Conservation (phyloP, 371 early-diverging fungal genomes). For the Encephalitozoon hellem region DNA sequence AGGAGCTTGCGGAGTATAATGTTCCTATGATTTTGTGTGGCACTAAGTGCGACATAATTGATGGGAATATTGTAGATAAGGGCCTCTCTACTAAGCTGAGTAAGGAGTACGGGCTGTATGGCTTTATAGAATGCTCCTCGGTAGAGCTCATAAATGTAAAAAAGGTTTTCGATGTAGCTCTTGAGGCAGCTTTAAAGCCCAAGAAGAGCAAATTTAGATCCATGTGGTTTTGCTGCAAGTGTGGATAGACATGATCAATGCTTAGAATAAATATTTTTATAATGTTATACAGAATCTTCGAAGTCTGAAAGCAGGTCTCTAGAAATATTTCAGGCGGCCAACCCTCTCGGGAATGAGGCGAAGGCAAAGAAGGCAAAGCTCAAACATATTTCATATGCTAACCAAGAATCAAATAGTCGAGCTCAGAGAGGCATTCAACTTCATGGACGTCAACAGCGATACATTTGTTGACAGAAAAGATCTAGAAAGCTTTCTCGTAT, state of each 20-base stretch:
- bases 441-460: constrained; percentile 78
- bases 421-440: constrained; percentile 82
- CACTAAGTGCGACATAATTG: constrained; percentile 91
- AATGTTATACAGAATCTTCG: not conserved
- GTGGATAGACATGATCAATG: not conserved
- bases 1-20: constrained; percentile 81
- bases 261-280: not conserved
- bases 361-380: constrained; percentile 65
- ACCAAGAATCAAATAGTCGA: constrained; percentile 84
- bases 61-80: constrained; percentile 46
- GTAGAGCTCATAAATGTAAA: constrained; percentile 87
- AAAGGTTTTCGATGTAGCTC: constrained; percentile 91
- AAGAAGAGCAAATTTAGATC: not conserved
- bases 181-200: constrained; percentile 69
- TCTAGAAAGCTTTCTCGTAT: constrained; percentile 71
- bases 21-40: constrained; percentile 87
- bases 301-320: not conserved
- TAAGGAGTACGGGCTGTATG: constrained; percentile 67
- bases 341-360: constrained; percentile 28
- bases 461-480: constrained; percentile 74
- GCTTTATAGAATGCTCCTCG: constrained; percentile 93
- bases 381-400: constrained; percentile 95
- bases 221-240: not conserved
- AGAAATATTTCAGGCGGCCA: not conserved
- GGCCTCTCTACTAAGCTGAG: not conserved